Evolutionary conservation across 805 yeast species (phyloP), one percentile per base, ranked within the genome.

Genomic region (Lachancea fermentati): DNA sequence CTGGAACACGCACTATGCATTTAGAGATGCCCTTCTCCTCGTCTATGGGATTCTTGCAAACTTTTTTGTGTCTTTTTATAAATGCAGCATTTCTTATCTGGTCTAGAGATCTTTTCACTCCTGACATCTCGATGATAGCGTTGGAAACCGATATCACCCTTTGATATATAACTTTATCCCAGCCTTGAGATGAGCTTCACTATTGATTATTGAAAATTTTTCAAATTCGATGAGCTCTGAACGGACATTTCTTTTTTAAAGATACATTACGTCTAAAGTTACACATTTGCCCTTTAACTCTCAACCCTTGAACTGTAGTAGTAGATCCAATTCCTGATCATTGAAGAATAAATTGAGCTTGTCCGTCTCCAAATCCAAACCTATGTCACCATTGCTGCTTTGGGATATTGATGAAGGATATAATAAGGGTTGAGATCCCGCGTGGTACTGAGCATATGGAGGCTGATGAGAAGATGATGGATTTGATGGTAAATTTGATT

Each of bases 1-100:
- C 52, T 6, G 64, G 60, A n/a, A 57, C 50, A 34, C 56, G 54
- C 13, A 55, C 53, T 40, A 61, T 57, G 45, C 66, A 61, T 35
- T 57, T 58, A 3, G 66, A 61, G 9, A 54, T 37, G 11, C 60
- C 62, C 42, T 50, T 53, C 25, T 49, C 52, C 14, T 48, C 49
- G 44, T 50, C 50, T 15, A 55, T 34, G 8, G 66, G 66, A 34
- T 61, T 61, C 13, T 42, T 51, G 11, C 42, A 33, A 5, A 46
- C 46, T 31, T 51, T 56, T 35, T 51, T 57, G 33, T 57, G 58
- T 36, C 51, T 58, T 39, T 55, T 57, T 30, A 58, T 48, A 41
- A 61, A 59, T 24, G 40, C 46, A 7, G 47, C 44, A 19, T 50
- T 47, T 33, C 44, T 45, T 3, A 44, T 14, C 30, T 42, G 48